Conservation (phyloP, 208 protist genomes). For the Trichomonas gallinae region DNA sequence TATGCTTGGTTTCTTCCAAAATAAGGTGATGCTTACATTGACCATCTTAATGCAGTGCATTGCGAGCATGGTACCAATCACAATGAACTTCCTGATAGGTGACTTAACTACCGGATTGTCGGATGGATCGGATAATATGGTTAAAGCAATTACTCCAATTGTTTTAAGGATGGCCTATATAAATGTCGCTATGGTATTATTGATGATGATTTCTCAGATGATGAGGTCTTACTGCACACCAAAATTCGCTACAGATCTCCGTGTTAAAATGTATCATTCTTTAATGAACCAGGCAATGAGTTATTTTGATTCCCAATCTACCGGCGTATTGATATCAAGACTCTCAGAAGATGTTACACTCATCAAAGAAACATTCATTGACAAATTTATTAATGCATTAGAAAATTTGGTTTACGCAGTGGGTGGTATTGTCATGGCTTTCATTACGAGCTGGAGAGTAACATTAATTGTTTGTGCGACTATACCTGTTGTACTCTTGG, state of each 20-base stretch:
- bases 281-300: background rate
- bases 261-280: background rate
- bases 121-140: too few species aligned
- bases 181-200: background rate
- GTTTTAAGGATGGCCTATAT: background rate
- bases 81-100: background rate
- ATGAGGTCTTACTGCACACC: background rate
- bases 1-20: background rate
- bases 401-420: background rate
- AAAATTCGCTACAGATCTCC: background rate
- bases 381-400: background rate
- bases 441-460: background rate
- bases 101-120: background rate
- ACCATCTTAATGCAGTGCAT: background rate
- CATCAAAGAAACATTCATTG: background rate
- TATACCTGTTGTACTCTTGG: background rate
- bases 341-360: background rate
- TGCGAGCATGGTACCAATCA: background rate
- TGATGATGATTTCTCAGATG: background rate
- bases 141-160: background rate
- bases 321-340: background rate
- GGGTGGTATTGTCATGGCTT: background rate
- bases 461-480: background rate
- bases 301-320: background rate
- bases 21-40: background rate